phyloP scores from a whole-genome alignment of 1,284 basidiomycete species.

The Pseudomicrostroma phylloplanum region DNA sequence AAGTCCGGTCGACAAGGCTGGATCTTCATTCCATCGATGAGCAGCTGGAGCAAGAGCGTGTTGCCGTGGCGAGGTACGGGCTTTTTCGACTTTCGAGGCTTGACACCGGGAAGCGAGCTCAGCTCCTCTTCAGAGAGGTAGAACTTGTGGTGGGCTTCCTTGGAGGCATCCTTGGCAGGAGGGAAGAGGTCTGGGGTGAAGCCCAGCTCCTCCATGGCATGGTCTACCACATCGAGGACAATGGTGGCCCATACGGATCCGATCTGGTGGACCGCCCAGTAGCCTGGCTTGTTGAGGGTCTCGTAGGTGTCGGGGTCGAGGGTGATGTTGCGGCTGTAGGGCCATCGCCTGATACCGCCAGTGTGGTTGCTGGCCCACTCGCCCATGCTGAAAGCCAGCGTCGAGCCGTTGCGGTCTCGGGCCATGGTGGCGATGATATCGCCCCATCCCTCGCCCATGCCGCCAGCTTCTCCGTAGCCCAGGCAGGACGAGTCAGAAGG shows the following conservation, averaged over 20 bases:
- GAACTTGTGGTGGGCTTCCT: conserved; percentile 23
- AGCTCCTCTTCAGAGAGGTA: conserved; percentile 57
- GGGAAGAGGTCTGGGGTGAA: conserved; percentile 33
- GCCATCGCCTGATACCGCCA: conserved; percentile 77
- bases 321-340: conserved; percentile 57
- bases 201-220: conserved; percentile 33
- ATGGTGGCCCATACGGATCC: conserved; percentile 95
- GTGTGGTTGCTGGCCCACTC: conserved; percentile 79
- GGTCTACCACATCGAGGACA: conserved; percentile 61
- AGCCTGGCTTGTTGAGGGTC: conserved; percentile 84
- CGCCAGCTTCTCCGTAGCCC: conserved; percentile 89
- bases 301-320: conserved; percentile 88
- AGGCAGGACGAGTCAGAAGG: conserved; percentile 77
- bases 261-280: conserved; percentile 63
- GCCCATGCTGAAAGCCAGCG: conserved; percentile 70
- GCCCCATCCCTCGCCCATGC: conserved; percentile 83
- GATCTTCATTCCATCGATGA: conserved; percentile 86
- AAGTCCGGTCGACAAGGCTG: conserved; percentile 83
- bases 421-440: conserved; percentile 57
- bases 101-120: conserved; percentile 44
- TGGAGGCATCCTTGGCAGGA: conserved; percentile 25
- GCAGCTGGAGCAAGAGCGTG: conserved; percentile 75
- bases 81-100: conserved; percentile 54
- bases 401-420: conserved; percentile 56
- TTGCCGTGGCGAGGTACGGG: conserved; percentile 88